phyloP scores from a whole-genome alignment of 805 yeast genomes.

The Sungouiozyma ichnusensis region DNA sequence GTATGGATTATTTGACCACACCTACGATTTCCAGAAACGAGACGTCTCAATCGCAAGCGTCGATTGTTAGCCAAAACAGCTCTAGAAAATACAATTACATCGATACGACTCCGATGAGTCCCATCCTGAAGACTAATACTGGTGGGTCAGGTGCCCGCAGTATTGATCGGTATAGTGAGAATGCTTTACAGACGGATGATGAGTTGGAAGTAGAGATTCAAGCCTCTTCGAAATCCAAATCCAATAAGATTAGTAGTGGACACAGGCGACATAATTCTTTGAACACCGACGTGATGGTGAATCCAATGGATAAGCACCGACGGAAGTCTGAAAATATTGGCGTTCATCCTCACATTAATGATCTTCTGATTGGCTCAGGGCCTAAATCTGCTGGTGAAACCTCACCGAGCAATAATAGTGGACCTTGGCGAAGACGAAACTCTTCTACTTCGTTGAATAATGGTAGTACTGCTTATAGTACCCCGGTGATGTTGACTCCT shows the following conservation, averaged over 20 bases:
- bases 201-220: slow-evolving; percentile 13
- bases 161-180: slow-evolving; percentile 8
- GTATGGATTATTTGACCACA: neutral
- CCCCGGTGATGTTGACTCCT: slow-evolving; percentile 1
- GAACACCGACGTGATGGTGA: slow-evolving; percentile 1
- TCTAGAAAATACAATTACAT: neutral
- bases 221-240: slow-evolving; percentile 6
- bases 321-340: slow-evolving; percentile 3
- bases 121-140: slow-evolving; percentile 1
- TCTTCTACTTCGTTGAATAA: slow-evolving; percentile 1
- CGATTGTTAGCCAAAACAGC: neutral
- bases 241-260: slow-evolving; percentile 5
- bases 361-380: slow-evolving; percentile 1
- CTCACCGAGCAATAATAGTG: neutral
- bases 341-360: slow-evolving; percentile 2
- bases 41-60: neutral
- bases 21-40: neutral
- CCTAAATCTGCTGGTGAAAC: neutral
- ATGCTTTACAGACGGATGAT: slow-evolving; percentile 17
- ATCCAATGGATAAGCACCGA: neutral
- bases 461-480: slow-evolving; percentile 4
- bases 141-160: neutral
- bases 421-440: slow-evolving; percentile 1
- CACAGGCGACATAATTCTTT: slow-evolving; percentile 9
- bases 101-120: slow-evolving; percentile 1